Conservation (phyloP, 805 yeast genomes). For the Kodamaea laetipori region DNA sequence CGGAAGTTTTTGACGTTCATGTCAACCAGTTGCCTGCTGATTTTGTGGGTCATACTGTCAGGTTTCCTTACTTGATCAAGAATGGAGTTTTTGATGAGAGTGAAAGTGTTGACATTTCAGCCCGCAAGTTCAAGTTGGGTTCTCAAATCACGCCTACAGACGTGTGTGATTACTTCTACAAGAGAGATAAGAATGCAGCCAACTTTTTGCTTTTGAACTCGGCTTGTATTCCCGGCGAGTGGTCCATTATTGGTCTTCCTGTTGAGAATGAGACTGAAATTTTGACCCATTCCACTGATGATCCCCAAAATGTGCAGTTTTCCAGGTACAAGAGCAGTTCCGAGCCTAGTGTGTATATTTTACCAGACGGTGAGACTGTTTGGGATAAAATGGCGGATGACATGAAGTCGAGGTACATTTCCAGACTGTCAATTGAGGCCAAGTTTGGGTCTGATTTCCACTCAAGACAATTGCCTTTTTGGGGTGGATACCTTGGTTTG, state of each 20-base stretch:
- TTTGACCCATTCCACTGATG: conserved; percentile 63
- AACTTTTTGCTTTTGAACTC: conserved; percentile 65
- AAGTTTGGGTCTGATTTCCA: conserved; percentile 18
- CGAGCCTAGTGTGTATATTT: not conserved
- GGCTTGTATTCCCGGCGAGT: conserved; percentile 81
- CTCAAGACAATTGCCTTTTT: conserved; percentile 60
- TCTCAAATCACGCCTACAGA: conserved; percentile 38
- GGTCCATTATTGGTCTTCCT: conserved; percentile 85
- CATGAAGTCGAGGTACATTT: conserved; percentile 43
- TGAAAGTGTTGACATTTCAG: conserved; percentile 3
- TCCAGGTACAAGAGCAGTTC: conserved; percentile 27
- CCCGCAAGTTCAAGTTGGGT: conserved; percentile 13
- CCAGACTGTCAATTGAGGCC: conserved; percentile 29
- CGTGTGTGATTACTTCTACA: conserved; percentile 51
- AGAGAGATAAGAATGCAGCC: conserved; percentile 17
- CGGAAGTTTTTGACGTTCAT: conserved; percentile 5
- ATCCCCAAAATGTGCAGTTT: conserved; percentile 22
- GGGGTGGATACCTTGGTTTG: conserved; percentile 90
- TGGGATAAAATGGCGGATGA: conserved; percentile 56
- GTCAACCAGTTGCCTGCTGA: conserved; percentile 10
- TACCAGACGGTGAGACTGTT: conserved; percentile 28
- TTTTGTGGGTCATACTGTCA: conserved; percentile 24
- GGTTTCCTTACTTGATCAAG: conserved; percentile 20
- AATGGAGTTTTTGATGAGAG: conserved; percentile 14
- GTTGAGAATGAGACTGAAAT: conserved; percentile 43